These are phyloP conservation scores for Cystobasidium onofrii DNA, from an alignment of 768 basidiomycete genomes.

Conservation along the genomic window DNA sequence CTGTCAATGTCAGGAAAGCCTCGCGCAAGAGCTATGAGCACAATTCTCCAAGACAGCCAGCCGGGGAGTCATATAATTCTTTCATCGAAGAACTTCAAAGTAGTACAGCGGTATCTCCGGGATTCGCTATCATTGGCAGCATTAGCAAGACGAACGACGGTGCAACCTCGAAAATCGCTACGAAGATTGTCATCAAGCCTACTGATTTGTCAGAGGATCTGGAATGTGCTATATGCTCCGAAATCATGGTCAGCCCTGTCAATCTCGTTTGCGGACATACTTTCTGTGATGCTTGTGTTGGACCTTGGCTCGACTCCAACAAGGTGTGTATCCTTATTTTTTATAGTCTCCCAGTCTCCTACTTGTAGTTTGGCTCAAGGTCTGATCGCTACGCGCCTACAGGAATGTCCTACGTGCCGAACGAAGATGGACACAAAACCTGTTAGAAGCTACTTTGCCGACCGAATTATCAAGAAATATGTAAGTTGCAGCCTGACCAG, in stretches of 20 bases:
- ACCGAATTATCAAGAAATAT: conserved; percentile 29
- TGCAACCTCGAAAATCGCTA: not conserved
- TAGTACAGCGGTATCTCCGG: not conserved
- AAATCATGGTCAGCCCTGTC: conserved; percentile 27
- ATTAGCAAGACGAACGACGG: not conserved
- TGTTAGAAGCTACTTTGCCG: conserved; percentile 5
- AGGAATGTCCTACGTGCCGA: conserved; percentile 1
- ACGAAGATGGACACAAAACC: not conserved
- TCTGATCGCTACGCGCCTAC: no score
- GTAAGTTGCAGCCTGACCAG: conserved; percentile 10
- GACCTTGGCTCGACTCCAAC: conserved; percentile 11
- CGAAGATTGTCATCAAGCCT: conserved; percentile 8
- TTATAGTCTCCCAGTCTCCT: no score
- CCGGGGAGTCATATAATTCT: not conserved
- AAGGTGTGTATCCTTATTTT: not conserved
- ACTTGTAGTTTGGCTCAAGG: no score
- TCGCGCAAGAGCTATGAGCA: not conserved
- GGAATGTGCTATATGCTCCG: conserved; percentile 11
- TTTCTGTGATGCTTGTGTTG: conserved; percentile 23
- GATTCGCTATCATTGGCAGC: not conserved
- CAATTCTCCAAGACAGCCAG: not conserved
- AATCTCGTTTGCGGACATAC: conserved; percentile 19
- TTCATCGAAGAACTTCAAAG: not conserved
- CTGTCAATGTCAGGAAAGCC: not conserved
- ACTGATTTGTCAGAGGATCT: conserved; percentile 15